Conservation (phyloP, 768 basidiomycete genomes). For the Pulveroboletus sp. region DNA sequence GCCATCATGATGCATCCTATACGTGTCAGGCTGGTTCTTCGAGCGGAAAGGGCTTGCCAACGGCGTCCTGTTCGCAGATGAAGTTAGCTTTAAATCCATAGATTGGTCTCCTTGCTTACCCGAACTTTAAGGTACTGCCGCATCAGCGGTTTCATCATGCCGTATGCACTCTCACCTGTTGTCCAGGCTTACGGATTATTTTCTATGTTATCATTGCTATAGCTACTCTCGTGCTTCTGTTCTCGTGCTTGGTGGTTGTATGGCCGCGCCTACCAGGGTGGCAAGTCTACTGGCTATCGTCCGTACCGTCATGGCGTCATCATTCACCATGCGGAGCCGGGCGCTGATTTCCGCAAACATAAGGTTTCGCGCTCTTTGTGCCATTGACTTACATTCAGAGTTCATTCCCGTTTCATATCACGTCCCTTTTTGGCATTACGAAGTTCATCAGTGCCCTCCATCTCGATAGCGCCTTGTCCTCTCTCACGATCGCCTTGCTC, state of each 20-base stretch:
- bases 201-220: background rate
- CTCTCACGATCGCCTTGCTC: background rate
- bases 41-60: too few relatives aligned
- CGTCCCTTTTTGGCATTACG: background rate
- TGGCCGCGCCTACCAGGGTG: background rate
- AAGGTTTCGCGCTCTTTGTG: background rate
- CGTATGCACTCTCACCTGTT: background rate
- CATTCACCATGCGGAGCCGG: background rate
- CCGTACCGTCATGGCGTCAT: background rate
- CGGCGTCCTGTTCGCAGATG: background rate
- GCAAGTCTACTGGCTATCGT: background rate
- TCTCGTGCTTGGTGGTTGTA: background rate
- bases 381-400: background rate
- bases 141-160: background rate
- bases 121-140: background rate
- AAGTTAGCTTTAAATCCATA: background rate
- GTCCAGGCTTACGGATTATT: conserved; percentile 1
- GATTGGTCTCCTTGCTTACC: background rate
- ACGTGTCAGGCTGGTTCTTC: too few relatives aligned
- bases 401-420: background rate
- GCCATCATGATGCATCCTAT: too few relatives aligned
- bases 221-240: background rate
- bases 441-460: background rate
- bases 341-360: background rate
- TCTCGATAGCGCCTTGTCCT: background rate